phyloP scores from a whole-genome alignment of 2,329 filamentous ascomycete genomes.

The Neofusicoccum ribis region DNA sequence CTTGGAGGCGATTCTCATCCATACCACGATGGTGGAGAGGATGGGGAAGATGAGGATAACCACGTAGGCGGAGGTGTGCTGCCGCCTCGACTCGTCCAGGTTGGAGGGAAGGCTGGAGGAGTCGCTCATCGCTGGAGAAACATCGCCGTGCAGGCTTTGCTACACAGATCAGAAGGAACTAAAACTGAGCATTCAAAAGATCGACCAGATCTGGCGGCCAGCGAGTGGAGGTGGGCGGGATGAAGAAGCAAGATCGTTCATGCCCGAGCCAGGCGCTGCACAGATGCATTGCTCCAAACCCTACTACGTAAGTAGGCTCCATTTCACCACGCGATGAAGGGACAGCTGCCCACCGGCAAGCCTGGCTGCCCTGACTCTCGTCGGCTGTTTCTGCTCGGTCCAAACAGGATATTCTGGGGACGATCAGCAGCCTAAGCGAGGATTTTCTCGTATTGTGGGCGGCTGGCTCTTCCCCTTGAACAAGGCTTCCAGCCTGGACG shows the following conservation, averaged over 20 bases:
- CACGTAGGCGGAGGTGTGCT: slow-evolving; percentile 4
- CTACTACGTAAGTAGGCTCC: not conserved
- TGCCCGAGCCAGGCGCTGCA: not conserved
- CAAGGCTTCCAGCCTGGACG: not conserved
- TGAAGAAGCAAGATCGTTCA: slow-evolving; percentile 7
- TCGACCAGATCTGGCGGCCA: not conserved
- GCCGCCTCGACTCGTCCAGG: not conserved
- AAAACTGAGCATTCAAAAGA: not conserved
- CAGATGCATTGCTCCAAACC: not conserved
- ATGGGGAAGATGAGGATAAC: slow-evolving; percentile 6
- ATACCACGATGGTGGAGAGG: slow-evolving; percentile 1
- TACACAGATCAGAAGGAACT: not conserved
- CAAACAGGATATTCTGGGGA: not conserved
- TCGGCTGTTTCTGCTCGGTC: not conserved
- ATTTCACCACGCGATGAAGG: not conserved
- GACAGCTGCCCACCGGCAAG: not conserved
- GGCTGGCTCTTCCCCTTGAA: not conserved
- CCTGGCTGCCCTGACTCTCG: not conserved
- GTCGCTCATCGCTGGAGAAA: slow-evolving; percentile 1
- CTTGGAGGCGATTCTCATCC: slow-evolving; percentile 2
- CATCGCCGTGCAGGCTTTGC: not conserved
- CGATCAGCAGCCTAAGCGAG: slow-evolving; percentile 2
- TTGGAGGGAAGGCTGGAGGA: not conserved
- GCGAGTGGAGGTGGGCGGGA: not conserved
- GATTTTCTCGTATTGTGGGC: not conserved